Evolutionary conservation across 2,329 filamentous ascomycete species (phyloP), one percentile per base, ranked within the genome.

Genomic region (Aspergillus viridinutans): DNA sequence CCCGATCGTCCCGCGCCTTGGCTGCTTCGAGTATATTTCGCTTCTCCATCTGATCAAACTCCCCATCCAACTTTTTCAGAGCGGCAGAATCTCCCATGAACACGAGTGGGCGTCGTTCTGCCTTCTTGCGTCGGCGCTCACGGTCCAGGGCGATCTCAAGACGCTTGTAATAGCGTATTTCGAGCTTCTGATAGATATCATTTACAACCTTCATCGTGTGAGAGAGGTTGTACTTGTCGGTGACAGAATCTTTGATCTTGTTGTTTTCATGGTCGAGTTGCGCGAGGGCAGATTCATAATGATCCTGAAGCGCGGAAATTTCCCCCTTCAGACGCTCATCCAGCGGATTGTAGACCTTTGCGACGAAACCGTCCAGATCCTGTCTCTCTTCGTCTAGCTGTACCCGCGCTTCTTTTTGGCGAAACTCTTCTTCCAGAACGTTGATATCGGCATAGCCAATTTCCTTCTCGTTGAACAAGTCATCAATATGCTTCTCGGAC

Each of bases 361-460:
- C 68, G 10, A 81, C 75, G 59, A 81, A 85, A 51, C 71, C 73
- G 25, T 81, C 76, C 47, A 82, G 77, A 63, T 84, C 81, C 10
- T 73, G 72, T 45, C 78, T 72, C 58, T 83, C 81, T 67, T 84
- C 81, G 48, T 79, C 75, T n/a, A 80, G 74, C 60, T 81, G 81
- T 42, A 74, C 71, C 32, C 77, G 75, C 49, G 76, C 76, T 65
- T 85, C 82, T 9, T 74, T 74, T 54, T 80, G 76, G 56, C 81
- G 81, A 61, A 83, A 83, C 29, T 83, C 80, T 50, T 81, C 77
- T 63, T 85, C 82, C 9, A 84, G 70, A 17, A 74, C 74, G 40
- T 78, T 79, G 62, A 85, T 82, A 50, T 84, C 81, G 12, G 81
- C 80, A 65, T 85, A 84, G 0, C 80, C 81, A 48, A 85, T 83